A percentile compares a stretch with the other conserved stretches of the same genome.
These are phyloP conservation scores for Jackrogersella multiformis DNA, from an alignment of 495 filamentous ascomycete genomes.

Conservation along the genomic window DNA sequence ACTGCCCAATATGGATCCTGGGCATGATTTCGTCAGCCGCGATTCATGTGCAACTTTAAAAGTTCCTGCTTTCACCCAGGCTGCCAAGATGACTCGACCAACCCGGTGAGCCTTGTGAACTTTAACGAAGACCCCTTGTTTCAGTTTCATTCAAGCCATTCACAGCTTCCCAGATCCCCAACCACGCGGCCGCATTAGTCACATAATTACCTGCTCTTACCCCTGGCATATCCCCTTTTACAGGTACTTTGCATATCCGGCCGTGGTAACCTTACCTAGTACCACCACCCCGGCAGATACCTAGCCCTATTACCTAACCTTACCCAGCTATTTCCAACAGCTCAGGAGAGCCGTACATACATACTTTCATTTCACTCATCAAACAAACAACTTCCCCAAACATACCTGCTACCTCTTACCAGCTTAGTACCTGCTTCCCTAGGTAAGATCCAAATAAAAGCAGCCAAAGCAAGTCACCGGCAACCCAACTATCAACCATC, in stretches of 20 bases:
- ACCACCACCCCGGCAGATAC: background rate
- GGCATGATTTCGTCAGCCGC: background rate
- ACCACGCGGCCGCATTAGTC: conserved; percentile 12
- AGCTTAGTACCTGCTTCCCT: too few species aligned
- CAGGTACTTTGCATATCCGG: background rate
- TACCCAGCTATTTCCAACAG: too few species aligned
- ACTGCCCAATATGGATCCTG: conserved; percentile 1
- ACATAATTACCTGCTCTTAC: background rate
- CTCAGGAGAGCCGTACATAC: too few species aligned
- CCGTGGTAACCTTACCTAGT: too few species aligned
- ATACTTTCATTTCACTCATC: background rate
- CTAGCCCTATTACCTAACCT: background rate
- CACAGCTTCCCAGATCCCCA: background rate
- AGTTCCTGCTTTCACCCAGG: background rate
- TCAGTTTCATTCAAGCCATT: conserved; percentile 12
- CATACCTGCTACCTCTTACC: too few species aligned
- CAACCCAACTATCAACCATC: too few species aligned
- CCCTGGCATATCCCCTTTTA: conserved; percentile 5
- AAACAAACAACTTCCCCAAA: background rate
- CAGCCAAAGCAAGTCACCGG: background rate
- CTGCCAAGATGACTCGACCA: background rate
- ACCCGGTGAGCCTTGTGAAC: conserved; percentile 1
- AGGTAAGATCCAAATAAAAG: too few species aligned
- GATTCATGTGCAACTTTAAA: conserved; percentile 10
- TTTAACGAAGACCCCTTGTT: conserved; percentile 18